Percentiles rank a stretch among this genome's conserved stretches.
Evolutionary conservation across 192 early-diverging fungal genomes (phyloP).

Genomic region (Phycomyces blakesleeanus): DNA sequence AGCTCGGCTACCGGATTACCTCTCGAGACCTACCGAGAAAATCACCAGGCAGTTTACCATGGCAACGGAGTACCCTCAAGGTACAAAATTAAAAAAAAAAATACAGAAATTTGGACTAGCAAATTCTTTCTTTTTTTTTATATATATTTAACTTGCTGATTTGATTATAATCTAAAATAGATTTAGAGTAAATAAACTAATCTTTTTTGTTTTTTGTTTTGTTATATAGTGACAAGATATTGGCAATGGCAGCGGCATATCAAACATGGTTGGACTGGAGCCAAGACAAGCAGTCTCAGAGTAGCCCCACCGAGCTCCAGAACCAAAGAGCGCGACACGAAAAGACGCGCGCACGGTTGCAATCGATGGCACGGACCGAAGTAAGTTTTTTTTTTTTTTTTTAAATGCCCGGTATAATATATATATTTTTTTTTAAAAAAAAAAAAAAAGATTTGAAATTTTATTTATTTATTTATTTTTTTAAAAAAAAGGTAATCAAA

Average conservation of each 20-base stretch:
- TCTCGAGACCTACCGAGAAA: slow-evolving; percentile 27
- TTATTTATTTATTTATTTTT: too few relatives aligned
- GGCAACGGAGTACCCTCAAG: slow-evolving; percentile 10
- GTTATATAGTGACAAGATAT: slow-evolving; percentile 35
- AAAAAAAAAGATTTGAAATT: too few relatives aligned
- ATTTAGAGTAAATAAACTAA: too few relatives aligned
- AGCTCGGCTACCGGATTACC: slow-evolving; percentile 12
- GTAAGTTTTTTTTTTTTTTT: background rate
- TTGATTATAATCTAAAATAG: too few relatives aligned
- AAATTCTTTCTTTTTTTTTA: too few relatives aligned
- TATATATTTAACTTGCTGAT: too few relatives aligned
- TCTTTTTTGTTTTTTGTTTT: too few relatives aligned
- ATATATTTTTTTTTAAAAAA: background rate
- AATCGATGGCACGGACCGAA: slow-evolving; percentile 1
- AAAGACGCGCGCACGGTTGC: background rate
- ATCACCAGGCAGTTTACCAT: slow-evolving; percentile 22
- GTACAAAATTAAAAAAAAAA: too few relatives aligned
- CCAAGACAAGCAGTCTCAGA: background rate
- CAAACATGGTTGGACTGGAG: slow-evolving; percentile 29
- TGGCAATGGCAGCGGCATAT: slow-evolving; percentile 35
- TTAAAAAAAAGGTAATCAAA: too few relatives aligned
- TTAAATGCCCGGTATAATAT: background rate
- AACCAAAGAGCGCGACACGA: background rate
- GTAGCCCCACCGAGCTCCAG: background rate
- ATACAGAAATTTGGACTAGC: too few relatives aligned